Evolutionary conservation across 2,329 filamentous ascomycete species (phyloP).

Genomic region (Xylaria hypoxylon): DNA sequence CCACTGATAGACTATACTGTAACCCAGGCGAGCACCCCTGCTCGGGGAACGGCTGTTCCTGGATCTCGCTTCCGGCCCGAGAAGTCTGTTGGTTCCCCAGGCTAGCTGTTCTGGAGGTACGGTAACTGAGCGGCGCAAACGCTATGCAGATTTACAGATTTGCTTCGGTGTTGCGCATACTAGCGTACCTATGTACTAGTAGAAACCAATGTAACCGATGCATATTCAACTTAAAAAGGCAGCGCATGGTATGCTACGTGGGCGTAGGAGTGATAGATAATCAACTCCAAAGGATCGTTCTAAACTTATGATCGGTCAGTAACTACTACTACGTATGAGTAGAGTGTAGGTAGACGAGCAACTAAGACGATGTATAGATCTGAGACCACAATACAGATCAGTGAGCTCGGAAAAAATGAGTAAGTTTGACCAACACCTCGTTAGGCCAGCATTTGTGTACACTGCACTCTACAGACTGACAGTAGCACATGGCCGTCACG

Average conservation of each 20-base stretch:
- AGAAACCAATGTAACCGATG: neutral
- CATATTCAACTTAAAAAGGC: neutral
- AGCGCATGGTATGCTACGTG: neutral
- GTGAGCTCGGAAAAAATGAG: neutral
- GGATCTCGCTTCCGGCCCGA: slow-evolving; percentile 26
- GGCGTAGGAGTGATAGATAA: neutral
- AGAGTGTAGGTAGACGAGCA: neutral
- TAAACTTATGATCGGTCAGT: neutral
- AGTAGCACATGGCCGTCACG: slow-evolving; percentile 33
- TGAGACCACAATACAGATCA: neutral
- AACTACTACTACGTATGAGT: too few species aligned
- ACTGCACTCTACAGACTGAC: neutral
- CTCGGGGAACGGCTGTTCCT: slow-evolving; percentile 30
- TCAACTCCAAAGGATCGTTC: neutral
- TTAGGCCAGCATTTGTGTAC: slow-evolving; percentile 20
- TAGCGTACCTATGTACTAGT: neutral
- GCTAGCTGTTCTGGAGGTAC: slow-evolving; percentile 5
- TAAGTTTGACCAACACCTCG: neutral
- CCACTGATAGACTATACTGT: slow-evolving; percentile 26
- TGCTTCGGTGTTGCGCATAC: neutral
- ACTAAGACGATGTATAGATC: neutral
- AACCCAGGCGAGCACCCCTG: slow-evolving; percentile 16
- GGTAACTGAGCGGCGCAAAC: neutral
- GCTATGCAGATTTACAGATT: neutral
- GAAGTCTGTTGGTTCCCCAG: slow-evolving; percentile 9